Evolutionary conservation across 163 green algal species (phyloP), one percentile per base, ranked within the genome.

Genomic region (Scenedesmus sp.): DNA sequence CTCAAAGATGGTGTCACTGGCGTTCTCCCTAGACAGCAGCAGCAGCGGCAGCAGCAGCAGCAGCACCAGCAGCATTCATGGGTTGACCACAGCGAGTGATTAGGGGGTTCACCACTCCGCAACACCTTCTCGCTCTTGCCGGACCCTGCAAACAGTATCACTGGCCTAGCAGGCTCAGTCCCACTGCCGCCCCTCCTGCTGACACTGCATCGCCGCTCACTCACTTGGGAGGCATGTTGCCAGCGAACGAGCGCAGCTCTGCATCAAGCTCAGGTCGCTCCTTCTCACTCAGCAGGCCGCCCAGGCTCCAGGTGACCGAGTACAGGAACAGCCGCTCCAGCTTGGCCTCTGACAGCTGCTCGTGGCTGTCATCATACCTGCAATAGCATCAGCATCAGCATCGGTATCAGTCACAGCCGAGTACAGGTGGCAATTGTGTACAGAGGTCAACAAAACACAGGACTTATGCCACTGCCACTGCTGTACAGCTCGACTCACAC

Each of bases 241-340:
- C 37, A 37, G 59, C 81, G 37, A 97, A 94, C 35, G 30, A 92
- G 49, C 97, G 93, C 81, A 99, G 93, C 90, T 96, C 93, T 13
- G 95, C 92, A 90, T 99, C 96, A 84, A 99, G 96, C 40, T 90
- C 43, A 0, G 90, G 85, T 7, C 98, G 93, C 90, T 99, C 96
- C 87, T 96, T 96, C 26, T 93, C 85, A 72, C 96, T 93, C 83
- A 99, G 94, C 91, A 99, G 90, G 9, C 96, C 97, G 35, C 97
- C 98, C 76, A 99, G 68, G 43, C 93, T 93, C 98, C 98, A 99
- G 16, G 95, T 93, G 18, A 97, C 22, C 88, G 94, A 98, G 95
- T 97, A 99, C 24, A 99, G 90, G 93, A 99, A 99, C 7, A 98
- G 76, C 65, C 96, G 94, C 96, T 99, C 97, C 81, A 93, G 84